Evolutionary conservation across 208 protist species (phyloP), one percentile per base, ranked within the genome.

Genomic region (Leishmania amazonensis): DNA sequence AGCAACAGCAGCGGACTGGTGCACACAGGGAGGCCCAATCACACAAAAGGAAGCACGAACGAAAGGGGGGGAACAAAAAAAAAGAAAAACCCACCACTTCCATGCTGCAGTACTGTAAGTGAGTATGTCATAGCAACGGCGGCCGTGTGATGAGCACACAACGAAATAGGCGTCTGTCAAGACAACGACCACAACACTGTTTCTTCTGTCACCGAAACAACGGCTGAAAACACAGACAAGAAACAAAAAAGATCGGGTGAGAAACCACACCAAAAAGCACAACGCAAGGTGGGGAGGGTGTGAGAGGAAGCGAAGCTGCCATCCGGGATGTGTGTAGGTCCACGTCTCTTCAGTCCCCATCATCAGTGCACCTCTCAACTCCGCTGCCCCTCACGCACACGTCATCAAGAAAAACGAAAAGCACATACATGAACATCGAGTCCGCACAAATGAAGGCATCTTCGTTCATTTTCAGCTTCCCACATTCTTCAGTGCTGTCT

Each of bases 1-100:
- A 75, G 47, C 19, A 54, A 19, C 28, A 71, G 68, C 21, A 58
- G 71, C 28, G n/a, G 5, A 45, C 24, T 38, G n/a, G 5, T 45
- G 58, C 71, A 54, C 71, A 75, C 71, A 75, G 19, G 35, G 42
- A 75, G 28, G 57, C 57, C 68, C 38, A 76, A 54, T 31, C 24
- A 80, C 49, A 74, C 6, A 47, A 15, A 74, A 42, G 21, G 24
- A 70, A 24, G 35, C 17, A 47, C 31, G 19, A 58, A 49, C 5
- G 11, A 42, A 74, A 64, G 28, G 31, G 51, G 31, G 31, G 31
- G 31, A 35, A 35, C 31, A 68, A 76, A 75, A 54, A 71, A 80
- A 77, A 57, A 51, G 76, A 76, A 38, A 71, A 13, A 28, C 28
- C 58, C 28, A 64, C 58, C 28, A 17, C 58, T 6, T 28, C 58